A percentile compares a stretch with the other conserved stretches of the same genome.
Evolutionary conservation across 768 basidiomycete genomes (phyloP).

Genomic region (Mycena alexandri): DNA sequence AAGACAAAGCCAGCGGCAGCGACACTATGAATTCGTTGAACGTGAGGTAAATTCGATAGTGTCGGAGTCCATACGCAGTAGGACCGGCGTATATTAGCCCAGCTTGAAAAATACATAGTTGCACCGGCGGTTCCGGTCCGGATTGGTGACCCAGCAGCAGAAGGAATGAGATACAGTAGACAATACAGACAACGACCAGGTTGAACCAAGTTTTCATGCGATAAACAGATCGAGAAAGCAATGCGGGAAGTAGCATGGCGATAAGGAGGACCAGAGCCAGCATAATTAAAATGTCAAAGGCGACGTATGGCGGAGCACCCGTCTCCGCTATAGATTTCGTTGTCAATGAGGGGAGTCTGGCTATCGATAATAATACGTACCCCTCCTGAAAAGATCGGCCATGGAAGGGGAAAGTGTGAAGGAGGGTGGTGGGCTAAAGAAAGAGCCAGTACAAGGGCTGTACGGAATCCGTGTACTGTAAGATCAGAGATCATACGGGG

Average conservation of each 20-base stretch:
- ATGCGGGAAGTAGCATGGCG: slow-evolving; percentile 19
- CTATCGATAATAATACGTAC: no score
- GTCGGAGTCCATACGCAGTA: not conserved
- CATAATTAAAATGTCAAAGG: slow-evolving; percentile 23
- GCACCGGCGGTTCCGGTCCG: slow-evolving; percentile 23
- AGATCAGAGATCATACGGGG: no score
- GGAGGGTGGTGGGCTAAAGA: no score
- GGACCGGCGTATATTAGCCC: slow-evolving; percentile 35
- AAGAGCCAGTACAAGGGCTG: no score
- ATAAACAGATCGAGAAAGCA: slow-evolving; percentile 18
- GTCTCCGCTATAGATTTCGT: slow-evolving; percentile 3
- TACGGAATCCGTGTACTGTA: no score
- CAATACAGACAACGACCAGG: slow-evolving; percentile 13
- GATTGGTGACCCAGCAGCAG: slow-evolving; percentile 33
- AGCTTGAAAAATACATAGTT: slow-evolving; percentile 32
- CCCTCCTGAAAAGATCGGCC: no score
- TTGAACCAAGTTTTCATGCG: slow-evolving; percentile 33
- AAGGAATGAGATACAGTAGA: slow-evolving; percentile 22
- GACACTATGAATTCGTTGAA: not conserved
- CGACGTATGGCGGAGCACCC: slow-evolving; percentile 18
- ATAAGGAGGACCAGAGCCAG: slow-evolving; percentile 20
- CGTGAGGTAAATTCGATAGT: not conserved
- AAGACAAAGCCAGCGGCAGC: slow-evolving; percentile 10
- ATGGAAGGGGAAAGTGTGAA: no score
- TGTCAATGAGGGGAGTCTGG: no score